Percentiles rank a stretch among this genome's conserved stretches.
Conservation (phyloP, 345 rosid species). For the Gossypium turneri region DNA sequence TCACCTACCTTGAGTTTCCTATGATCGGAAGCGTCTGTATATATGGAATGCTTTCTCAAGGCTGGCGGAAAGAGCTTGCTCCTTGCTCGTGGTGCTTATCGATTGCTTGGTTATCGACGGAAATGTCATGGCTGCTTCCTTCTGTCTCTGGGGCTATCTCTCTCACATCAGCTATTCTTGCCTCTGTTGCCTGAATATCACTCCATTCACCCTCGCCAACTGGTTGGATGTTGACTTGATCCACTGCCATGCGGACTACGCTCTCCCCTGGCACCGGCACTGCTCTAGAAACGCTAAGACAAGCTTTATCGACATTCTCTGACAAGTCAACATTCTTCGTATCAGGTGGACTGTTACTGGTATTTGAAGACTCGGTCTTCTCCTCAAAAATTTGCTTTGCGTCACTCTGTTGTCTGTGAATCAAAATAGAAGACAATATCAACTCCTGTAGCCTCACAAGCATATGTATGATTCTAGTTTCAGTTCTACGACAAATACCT, state of each 20-base stretch:
- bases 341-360: conserved; percentile 36
- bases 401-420: conserved; percentile 76
- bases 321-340: conserved; percentile 66
- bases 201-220: conserved; percentile 75
- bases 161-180: conserved; percentile 74
- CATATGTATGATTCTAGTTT: not conserved
- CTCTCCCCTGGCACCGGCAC: conserved; percentile 46
- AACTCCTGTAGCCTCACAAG: not conserved
- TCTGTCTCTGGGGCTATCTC: conserved; percentile 70
- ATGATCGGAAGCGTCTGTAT: not conserved
- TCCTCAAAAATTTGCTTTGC: conserved; percentile 77
- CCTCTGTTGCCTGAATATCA: conserved; percentile 89
- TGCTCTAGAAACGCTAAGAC: conserved; percentile 64
- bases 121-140: conserved; percentile 69
- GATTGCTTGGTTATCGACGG: conserved; percentile 51
- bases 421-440: not conserved
- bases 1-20: not conserved
- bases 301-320: conserved; percentile 85
- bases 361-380: conserved; percentile 54
- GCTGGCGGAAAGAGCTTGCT: conserved; percentile 46
- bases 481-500: not conserved
- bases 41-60: conserved; percentile 31
- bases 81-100: conserved; percentile 47
- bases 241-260: conserved; percentile 56
- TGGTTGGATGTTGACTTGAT: conserved; percentile 52